Conservation (phyloP, 73 alveolate genomes). For the Tetrahymena malaccensis region DNA sequence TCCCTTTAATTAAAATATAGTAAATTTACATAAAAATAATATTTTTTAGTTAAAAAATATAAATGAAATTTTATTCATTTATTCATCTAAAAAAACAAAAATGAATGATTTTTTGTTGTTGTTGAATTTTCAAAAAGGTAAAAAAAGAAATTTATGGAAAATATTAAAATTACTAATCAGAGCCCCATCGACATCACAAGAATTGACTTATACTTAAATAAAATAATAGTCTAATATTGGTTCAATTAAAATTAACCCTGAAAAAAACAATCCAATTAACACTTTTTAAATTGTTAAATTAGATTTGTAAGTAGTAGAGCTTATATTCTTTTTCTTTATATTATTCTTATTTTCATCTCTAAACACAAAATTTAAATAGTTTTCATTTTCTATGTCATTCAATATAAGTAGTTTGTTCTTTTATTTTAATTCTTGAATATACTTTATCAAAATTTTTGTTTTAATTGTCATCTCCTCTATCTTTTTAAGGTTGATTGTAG, state of each 20-base stretch:
- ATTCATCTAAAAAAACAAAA: too few relatives aligned
- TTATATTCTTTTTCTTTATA: background rate
- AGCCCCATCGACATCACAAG: background rate
- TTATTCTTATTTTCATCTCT: background rate
- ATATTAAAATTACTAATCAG: background rate
- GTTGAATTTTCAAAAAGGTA: too few relatives aligned
- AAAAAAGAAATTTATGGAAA: too few relatives aligned
- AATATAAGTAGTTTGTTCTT: background rate
- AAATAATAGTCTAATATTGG: background rate
- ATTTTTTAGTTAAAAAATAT: too few relatives aligned
- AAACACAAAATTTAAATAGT: background rate
- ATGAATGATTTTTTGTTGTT: too few relatives aligned
- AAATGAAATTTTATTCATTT: too few relatives aligned
- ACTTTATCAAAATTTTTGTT: background rate
- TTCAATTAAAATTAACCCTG: background rate
- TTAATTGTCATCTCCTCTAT: background rate
- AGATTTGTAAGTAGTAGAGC: background rate
- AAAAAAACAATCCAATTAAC: background rate
- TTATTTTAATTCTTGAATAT: background rate
- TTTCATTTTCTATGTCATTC: background rate
- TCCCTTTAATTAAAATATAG: background rate
- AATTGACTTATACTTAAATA: background rate
- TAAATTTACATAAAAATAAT: too few relatives aligned
- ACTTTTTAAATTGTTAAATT: background rate
- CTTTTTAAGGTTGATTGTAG: background rate